These are phyloP conservation scores for Volvariella surrecta DNA, from an alignment of 1,284 basidiomycete genomes.

Conservation along the genomic window DNA sequence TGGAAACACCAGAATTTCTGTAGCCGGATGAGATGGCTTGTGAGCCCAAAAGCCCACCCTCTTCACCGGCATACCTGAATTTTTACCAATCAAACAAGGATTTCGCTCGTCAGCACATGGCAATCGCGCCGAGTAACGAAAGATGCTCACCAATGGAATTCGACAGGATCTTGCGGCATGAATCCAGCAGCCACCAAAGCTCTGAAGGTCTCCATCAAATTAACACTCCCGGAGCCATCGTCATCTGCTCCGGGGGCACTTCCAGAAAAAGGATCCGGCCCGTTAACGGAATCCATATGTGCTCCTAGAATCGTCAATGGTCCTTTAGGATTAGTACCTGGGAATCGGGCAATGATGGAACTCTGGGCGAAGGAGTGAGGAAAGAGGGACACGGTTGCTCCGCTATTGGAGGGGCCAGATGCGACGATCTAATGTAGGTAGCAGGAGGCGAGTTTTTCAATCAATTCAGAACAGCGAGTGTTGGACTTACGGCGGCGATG, in stretches of 20 bases:
- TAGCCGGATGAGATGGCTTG: slow-evolving; percentile 50
- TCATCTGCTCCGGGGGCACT: slow-evolving; percentile 24
- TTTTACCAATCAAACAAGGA: too few species aligned
- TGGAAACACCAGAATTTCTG: slow-evolving; percentile 30
- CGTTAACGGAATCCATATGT: slow-evolving; percentile 50
- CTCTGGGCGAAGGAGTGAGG: slow-evolving; percentile 52
- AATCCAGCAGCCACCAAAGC: slow-evolving; percentile 37
- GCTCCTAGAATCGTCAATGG: slow-evolving; percentile 44
- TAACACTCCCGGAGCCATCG: slow-evolving; percentile 52
- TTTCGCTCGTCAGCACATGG: too few species aligned
- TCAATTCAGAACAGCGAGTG: too few species aligned
- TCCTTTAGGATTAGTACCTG: slow-evolving; percentile 18
- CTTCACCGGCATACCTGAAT: slow-evolving; percentile 44
- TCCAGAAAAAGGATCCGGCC: slow-evolving; percentile 8
- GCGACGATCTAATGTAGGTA: slow-evolving; percentile 11
- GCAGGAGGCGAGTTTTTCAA: neutral
- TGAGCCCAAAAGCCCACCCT: slow-evolving; percentile 51
- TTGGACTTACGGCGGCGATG: slow-evolving; percentile 13
- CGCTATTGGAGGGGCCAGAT: slow-evolving; percentile 10
- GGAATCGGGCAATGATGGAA: slow-evolving; percentile 38
- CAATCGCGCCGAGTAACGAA: too few species aligned
- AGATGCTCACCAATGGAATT: slow-evolving; percentile 63
- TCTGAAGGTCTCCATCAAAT: slow-evolving; percentile 46
- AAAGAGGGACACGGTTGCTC: slow-evolving; percentile 12
- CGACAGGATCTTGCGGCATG: slow-evolving; percentile 39